Base-by-base conservation (phyloP, 306 rosid species). In the Vicia faba region DNA sequence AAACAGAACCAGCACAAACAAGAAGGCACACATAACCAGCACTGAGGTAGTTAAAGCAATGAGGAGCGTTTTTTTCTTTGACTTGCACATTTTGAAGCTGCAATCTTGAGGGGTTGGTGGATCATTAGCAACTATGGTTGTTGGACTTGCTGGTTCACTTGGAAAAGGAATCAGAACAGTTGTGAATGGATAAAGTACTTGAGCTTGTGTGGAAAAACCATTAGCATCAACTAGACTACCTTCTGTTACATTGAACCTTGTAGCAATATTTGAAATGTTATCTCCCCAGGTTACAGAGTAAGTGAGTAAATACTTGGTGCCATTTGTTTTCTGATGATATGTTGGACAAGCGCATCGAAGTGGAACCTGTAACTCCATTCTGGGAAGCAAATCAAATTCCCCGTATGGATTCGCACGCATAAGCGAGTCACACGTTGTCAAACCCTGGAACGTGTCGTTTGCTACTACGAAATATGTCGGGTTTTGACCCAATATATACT, bases 271-370 rank as follows among this genome's bases (percentile, higher is more conserved):
- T 0, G 62, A 3, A 19, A 83, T 36, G 20, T n/a, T 29, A 49
- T 91, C 97, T 15, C 56, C 85, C 74, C 23, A 5, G 35, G 68
- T 44, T 57, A 82, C 76, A 8, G 80, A 40, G 68, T 79, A 90
- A 7, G 90, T 84, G 13, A 85, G 61, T 14, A 87, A 71, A 72
- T 66, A 84, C 70, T 64, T 73, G 43, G 67, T 74, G 9, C 96
- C 88, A n/a, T 54, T 68, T 11, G n/a, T 48, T 12, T 49, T 26
- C 61, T 84, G 87, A 50, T 78, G 61, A 64, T 7, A 19, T 0
- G 90, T 80, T 4, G 95, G 88, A 75, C 95, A 87, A 70, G 97
- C 88, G 55, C 95, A 90, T 44, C 87, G 74, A 13, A 91, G 90
- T 4, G 90, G 86, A 16, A 87, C 95, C n/a, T 69, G 58, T 69